phyloP scores from a whole-genome alignment of 2,329 filamentous ascomycete genomes.

The Aureobasidium sp. region DNA sequence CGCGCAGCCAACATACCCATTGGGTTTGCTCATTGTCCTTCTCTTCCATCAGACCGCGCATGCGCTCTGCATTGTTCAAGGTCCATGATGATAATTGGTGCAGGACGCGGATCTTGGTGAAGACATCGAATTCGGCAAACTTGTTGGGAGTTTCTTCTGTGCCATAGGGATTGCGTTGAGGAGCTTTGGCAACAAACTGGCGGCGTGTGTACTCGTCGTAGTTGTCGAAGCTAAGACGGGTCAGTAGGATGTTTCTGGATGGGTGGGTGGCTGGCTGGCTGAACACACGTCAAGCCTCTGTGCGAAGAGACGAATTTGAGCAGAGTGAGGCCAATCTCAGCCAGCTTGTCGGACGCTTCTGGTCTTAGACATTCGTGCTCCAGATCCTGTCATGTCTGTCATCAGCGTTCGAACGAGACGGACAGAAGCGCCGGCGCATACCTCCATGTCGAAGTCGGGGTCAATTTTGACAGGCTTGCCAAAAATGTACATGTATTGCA shows the following conservation, averaged over 20 bases:
- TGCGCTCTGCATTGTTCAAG: constrained; percentile 76
- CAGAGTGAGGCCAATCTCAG: constrained; percentile 75
- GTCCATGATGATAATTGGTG: constrained; percentile 88
- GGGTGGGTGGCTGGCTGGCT: constrained; percentile 11
- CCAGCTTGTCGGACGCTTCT: constrained; percentile 61
- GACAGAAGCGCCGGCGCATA: constrained; percentile 37
- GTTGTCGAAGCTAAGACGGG: constrained; percentile 59
- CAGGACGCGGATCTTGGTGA: constrained; percentile 73
- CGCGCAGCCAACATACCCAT: constrained; percentile 58
- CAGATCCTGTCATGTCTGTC: constrained; percentile 58
- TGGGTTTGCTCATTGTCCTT: constrained; percentile 71
- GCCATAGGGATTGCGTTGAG: constrained; percentile 77
- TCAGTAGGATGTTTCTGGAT: neutral
- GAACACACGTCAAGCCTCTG: constrained; percentile 76
- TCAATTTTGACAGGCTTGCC: constrained; percentile 84
- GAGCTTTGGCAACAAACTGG: constrained; percentile 77
- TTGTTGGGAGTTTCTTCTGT: constrained; percentile 62
- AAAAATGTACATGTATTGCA: constrained; percentile 90
- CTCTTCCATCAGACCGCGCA: constrained; percentile 80
- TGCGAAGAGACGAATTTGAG: constrained; percentile 93
- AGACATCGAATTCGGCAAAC: constrained; percentile 76
- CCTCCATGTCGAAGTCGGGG: constrained; percentile 82
- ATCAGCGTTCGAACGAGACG: constrained; percentile 24
- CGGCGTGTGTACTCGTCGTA: constrained; percentile 91
- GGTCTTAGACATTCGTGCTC: constrained; percentile 83